Percentiles rank a stretch among this genome's conserved stretches.
These are phyloP conservation scores for Cyberlindnera americana DNA, from an alignment of 805 yeast genomes.

Conservation along the genomic window DNA sequence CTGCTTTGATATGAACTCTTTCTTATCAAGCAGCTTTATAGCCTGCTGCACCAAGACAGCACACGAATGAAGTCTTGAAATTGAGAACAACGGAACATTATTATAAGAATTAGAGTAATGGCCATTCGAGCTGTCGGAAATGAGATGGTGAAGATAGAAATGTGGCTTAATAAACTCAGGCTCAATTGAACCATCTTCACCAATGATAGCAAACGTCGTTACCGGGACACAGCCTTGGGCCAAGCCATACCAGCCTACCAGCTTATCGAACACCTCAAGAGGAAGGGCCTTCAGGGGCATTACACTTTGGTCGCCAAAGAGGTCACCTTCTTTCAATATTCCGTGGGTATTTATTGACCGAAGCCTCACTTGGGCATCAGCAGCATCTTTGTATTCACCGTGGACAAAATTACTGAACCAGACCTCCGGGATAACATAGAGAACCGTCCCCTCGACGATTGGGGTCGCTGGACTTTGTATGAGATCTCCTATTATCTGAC, in stretches of 20 bases:
- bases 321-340: constrained; percentile 44
- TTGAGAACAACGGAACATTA: constrained; percentile 27
- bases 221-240: constrained; percentile 36
- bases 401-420: constrained; percentile 18
- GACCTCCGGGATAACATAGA: constrained; percentile 14
- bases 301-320: constrained; percentile 34
- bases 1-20: constrained; percentile 11
- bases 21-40: constrained; percentile 15
- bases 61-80: constrained; percentile 32
- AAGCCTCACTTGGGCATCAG: constrained; percentile 10
- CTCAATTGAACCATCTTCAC: constrained; percentile 26
- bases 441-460: constrained; percentile 15
- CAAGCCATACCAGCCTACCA: constrained; percentile 55
- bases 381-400: constrained; percentile 7
- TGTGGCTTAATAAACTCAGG: constrained; percentile 36
- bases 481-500: constrained; percentile 11
- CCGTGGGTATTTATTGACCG: constrained; percentile 42
- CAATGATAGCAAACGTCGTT: constrained; percentile 33
- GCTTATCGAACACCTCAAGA: constrained; percentile 40
- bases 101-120: constrained; percentile 18
- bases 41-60: constrained; percentile 16
- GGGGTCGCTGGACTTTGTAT: constrained; percentile 1
- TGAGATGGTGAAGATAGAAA: constrained; percentile 34
- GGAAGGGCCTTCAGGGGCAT: constrained; percentile 37
- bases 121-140: constrained; percentile 7